Percentiles rank a stretch among this genome's conserved stretches.
Conservation (phyloP, 2,329 filamentous ascomycete species). For the Arthroderma sp. region DNA sequence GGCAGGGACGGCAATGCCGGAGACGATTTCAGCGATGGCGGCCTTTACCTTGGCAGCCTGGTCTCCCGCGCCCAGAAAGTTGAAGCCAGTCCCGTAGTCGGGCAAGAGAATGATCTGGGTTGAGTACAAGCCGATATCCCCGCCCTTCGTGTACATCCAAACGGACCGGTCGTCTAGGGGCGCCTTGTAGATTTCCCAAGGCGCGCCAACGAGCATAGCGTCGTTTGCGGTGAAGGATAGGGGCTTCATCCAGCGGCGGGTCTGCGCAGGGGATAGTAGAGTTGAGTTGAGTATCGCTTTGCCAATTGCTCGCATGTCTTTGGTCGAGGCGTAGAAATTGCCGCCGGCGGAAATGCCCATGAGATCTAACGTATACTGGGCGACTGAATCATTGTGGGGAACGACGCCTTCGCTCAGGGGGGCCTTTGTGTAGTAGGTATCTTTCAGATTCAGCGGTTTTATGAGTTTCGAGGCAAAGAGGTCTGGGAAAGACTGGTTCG, state of each 20-base stretch:
- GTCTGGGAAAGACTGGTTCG: conserved; percentile 21
- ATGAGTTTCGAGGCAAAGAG: conserved; percentile 17
- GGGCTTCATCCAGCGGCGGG: conserved; percentile 33
- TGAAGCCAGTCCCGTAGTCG: conserved; percentile 27
- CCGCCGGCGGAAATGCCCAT: background rate
- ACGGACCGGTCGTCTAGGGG: conserved; percentile 17
- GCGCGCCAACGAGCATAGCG: conserved; percentile 24
- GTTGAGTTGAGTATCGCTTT: conserved; percentile 30
- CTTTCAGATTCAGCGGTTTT: conserved; percentile 21
- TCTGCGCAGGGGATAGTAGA: conserved; percentile 25
- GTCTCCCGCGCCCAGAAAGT: conserved; percentile 21
- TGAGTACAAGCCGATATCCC: conserved; percentile 24
- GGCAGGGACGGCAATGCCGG: conserved; percentile 18
- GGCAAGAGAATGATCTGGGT: conserved; percentile 26
- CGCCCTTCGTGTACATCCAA: conserved; percentile 28
- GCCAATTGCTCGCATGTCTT: conserved; percentile 29
- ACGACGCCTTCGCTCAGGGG: background rate
- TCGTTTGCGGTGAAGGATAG: conserved; percentile 27
- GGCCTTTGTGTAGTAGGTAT: background rate
- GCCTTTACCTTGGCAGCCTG: conserved; percentile 15
- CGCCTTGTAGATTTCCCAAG: conserved; percentile 30
- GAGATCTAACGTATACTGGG: background rate
- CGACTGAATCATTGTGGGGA: background rate
- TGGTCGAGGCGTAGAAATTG: conserved; percentile 17
- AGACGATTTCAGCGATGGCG: conserved; percentile 22